A percentile compares a stretch with the other conserved stretches of the same genome.
phyloP scores from a whole-genome alignment of 768 basidiomycete genomes.

The Trametes villosa region DNA sequence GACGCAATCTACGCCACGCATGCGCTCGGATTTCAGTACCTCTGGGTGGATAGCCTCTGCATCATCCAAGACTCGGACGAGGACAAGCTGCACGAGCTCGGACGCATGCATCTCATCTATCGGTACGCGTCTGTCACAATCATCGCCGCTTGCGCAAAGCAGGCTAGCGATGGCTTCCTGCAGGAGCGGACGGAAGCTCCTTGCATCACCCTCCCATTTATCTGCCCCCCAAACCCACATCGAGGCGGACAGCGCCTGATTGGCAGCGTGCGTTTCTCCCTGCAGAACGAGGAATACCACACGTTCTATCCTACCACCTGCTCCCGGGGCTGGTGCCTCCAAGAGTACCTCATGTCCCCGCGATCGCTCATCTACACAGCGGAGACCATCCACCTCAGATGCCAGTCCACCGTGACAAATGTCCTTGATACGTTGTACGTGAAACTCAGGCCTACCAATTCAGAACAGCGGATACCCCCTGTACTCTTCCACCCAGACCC shows the following conservation, averaged over 20 bases:
- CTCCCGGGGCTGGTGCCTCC: constrained; percentile 16
- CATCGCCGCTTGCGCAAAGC: constrained; percentile 11
- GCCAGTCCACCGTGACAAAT: constrained; percentile 2
- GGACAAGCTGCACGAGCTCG: constrained; percentile 12
- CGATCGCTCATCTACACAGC: constrained; percentile 10
- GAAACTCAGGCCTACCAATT: too few relatives aligned
- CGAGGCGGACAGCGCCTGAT: background rate
- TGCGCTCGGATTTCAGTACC: constrained; percentile 9
- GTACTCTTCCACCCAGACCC: constrained; percentile 8
- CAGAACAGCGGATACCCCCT: background rate
- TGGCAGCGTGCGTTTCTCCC: background rate
- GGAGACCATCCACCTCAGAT: constrained; percentile 18
- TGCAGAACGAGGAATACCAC: constrained; percentile 3
- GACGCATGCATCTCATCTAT: constrained; percentile 1
- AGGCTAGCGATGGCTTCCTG: constrained; percentile 12
- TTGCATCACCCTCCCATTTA: constrained; percentile 6
- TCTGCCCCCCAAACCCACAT: background rate
- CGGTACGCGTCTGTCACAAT: constrained; percentile 15
- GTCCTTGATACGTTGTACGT: background rate
- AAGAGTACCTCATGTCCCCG: constrained; percentile 12
- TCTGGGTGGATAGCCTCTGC: constrained; percentile 21
- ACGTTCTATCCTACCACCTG: background rate
- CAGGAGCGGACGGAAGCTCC: constrained; percentile 1
- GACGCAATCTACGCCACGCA: constrained; percentile 13
- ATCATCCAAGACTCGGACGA: constrained; percentile 17